A percentile compares a stretch with the other conserved stretches of the same genome.
phyloP scores from a whole-genome alignment of 495 filamentous ascomycete genomes.

The Tuber indicum region DNA sequence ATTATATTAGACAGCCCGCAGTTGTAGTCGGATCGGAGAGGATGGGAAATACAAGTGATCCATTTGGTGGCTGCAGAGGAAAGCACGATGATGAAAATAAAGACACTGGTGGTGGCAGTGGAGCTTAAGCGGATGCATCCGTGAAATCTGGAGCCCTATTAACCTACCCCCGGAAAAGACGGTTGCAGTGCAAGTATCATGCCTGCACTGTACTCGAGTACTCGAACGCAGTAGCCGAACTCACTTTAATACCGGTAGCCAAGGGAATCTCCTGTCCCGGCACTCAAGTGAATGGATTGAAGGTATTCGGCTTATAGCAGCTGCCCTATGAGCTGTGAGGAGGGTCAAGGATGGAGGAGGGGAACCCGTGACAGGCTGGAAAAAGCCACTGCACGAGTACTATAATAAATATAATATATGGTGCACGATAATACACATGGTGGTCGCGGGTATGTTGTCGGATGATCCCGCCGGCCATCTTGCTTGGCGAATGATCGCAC shows the following conservation, averaged over 20 bases:
- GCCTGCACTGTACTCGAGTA: neutral
- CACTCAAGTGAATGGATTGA: neutral
- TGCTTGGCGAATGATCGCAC: conserved; percentile 16
- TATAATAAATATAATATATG: neutral
- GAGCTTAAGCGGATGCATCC: neutral
- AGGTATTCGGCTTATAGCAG: neutral
- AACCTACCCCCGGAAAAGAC: neutral
- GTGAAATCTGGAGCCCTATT: neutral
- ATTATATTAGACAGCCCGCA: neutral
- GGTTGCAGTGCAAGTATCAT: neutral
- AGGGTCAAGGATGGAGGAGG: neutral
- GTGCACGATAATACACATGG: conserved; percentile 9
- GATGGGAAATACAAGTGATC: neutral
- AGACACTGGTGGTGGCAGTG: neutral
- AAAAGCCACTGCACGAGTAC: neutral
- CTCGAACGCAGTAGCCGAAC: conserved; percentile 3
- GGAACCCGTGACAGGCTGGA: conserved; percentile 17
- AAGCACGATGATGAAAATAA: neutral
- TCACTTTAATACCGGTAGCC: neutral
- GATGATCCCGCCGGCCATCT: conserved; percentile 29
- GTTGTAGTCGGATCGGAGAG: neutral
- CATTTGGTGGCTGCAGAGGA: neutral
- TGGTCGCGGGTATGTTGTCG: neutral
- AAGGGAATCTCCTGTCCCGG: neutral
- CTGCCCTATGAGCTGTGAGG: conserved; percentile 1